Conservation (phyloP, 495 filamentous ascomycete species). For the Echria macrotheca region DNA sequence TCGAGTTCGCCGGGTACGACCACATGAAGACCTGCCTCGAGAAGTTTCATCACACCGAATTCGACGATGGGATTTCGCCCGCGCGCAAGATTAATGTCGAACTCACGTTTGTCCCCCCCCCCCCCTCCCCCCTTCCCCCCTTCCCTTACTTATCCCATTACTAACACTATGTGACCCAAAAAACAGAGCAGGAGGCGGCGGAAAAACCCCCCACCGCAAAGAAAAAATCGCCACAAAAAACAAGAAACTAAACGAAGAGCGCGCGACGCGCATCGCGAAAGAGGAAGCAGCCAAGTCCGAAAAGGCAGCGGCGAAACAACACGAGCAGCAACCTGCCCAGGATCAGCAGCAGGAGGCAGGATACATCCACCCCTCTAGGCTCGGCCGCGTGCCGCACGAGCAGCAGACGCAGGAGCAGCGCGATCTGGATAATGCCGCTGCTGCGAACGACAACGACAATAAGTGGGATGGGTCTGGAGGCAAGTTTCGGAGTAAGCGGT, state of each 20-base stretch:
- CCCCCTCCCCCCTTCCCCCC: neutral
- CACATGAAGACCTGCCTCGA: constrained; percentile 91
- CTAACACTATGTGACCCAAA: constrained; percentile 1
- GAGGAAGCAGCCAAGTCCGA: constrained; percentile 48
- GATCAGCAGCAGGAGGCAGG: constrained; percentile 23
- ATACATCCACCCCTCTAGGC: constrained; percentile 29
- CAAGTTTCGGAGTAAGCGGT: constrained; percentile 1
- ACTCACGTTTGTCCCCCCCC: constrained; percentile 54
- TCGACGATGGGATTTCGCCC: constrained; percentile 60
- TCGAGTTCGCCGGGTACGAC: constrained; percentile 87
- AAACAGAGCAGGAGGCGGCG: constrained; percentile 69
- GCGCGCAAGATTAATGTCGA: constrained; percentile 82
- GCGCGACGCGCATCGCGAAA: constrained; percentile 46
- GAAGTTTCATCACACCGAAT: constrained; percentile 79
- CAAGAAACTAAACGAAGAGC: constrained; percentile 81
- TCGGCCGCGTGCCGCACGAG: constrained; percentile 17
- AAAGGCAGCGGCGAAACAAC: constrained; percentile 39
- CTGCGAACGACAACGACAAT: constrained; percentile 4
- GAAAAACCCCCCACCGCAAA: constrained; percentile 63
- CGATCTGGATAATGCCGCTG: neutral
- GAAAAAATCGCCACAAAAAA: constrained; percentile 69
- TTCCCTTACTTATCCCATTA: neutral
- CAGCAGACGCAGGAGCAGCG: constrained; percentile 6
- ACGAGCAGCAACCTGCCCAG: constrained; percentile 15
- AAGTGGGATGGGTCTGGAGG: constrained; percentile 9